Conservation (phyloP, 192 early-diverging fungal species). For the Mycoemilia scoparia region DNA sequence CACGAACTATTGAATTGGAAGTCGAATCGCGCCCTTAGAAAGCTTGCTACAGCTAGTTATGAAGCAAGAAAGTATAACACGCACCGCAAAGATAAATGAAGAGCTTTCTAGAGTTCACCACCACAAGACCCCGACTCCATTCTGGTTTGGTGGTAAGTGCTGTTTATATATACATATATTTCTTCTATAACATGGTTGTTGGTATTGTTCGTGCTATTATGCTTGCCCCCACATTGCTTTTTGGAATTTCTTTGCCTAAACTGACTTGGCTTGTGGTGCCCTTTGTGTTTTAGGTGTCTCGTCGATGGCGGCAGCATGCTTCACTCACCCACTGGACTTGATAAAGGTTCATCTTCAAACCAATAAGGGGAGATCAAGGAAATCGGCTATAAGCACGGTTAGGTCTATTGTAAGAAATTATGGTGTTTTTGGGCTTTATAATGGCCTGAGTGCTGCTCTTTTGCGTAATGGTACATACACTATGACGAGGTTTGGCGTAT, state of each 20-base stretch:
- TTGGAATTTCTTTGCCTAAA: too few relatives aligned
- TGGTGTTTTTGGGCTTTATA: constrained; percentile 65
- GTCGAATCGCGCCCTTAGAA: too few relatives aligned
- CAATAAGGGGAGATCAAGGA: constrained; percentile 22
- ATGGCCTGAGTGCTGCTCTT: constrained; percentile 51
- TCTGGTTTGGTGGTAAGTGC: constrained; percentile 27
- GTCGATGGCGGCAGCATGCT: constrained; percentile 29
- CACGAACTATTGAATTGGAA: too few relatives aligned
- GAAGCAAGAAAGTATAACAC: too few relatives aligned
- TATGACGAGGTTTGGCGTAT: constrained; percentile 57
- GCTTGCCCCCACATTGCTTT: too few relatives aligned
- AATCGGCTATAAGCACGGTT: constrained; percentile 12
- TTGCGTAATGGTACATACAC: constrained; percentile 64
- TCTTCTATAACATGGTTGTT: too few relatives aligned
- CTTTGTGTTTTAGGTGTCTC: constrained; percentile 16
- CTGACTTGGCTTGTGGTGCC: too few relatives aligned
- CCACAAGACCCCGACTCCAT: constrained; percentile 18
- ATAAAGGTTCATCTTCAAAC: constrained; percentile 88
- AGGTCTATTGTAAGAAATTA: constrained; percentile 56
- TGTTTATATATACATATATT: neutral
- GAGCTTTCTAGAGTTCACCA: too few relatives aligned
- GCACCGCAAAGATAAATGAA: too few relatives aligned
- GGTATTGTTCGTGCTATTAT: too few relatives aligned
- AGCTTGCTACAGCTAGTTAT: too few relatives aligned
- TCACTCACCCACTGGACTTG: constrained; percentile 69